A percentile compares a stretch with the other conserved stretches of the same genome.
Conservation (phyloP, 225 moss, liverwort and hornwort species). For the Marchantia paleacea region DNA sequence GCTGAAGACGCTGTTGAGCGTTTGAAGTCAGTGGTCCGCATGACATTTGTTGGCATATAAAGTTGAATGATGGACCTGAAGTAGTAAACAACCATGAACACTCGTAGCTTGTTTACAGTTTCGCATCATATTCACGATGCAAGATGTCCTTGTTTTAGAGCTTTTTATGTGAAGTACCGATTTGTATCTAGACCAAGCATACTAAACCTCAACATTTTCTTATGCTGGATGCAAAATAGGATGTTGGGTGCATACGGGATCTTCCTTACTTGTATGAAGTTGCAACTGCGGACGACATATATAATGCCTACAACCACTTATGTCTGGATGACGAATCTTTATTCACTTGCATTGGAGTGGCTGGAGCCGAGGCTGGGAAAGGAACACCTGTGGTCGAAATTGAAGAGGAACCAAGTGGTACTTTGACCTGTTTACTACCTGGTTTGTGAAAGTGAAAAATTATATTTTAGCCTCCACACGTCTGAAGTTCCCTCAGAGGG, state of each 20-base stretch:
- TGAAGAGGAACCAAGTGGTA: constrained; percentile 55
- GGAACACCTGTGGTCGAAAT: constrained; percentile 59
- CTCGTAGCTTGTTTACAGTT: neutral
- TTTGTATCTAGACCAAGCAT: neutral
- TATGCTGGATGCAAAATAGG: constrained; percentile 40
- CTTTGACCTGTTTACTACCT: neutral
- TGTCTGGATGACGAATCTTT: constrained; percentile 79
- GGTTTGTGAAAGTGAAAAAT: neutral
- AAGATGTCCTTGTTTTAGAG: neutral
- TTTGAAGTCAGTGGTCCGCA: neutral
- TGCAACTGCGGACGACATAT: constrained; percentile 96
- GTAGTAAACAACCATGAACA: neutral
- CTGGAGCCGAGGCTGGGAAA: constrained; percentile 74
- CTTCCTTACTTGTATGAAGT: constrained; percentile 83
- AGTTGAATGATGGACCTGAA: neutral
- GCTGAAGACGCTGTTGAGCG: neutral
- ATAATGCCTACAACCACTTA: constrained; percentile 92
- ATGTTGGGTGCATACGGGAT: constrained; percentile 95
- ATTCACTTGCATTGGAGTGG: constrained; percentile 91
- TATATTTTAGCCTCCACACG: no score
- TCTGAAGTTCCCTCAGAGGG: no score
- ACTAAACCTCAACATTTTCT: neutral
- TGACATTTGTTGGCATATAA: neutral
- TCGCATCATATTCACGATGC: neutral
- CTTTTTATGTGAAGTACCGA: neutral